Base-by-base conservation (phyloP, 2,329 filamentous ascomycete species). In the Nemania sp. region DNA sequence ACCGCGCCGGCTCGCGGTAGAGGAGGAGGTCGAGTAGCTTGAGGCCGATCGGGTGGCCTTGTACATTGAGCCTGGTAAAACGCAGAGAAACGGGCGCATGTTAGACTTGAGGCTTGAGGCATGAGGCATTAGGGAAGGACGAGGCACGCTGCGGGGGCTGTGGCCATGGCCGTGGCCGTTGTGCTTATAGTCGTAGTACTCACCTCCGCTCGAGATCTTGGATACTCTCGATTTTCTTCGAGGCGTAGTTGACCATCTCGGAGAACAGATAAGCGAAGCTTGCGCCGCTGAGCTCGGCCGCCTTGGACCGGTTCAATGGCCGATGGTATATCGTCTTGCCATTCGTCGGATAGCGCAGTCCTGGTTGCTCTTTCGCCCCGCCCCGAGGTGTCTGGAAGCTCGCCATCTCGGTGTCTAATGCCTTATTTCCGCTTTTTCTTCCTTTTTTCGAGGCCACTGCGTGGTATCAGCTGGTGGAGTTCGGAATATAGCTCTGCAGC, bases 291-390 rank as follows among this genome's bases (percentile, higher is more conserved):
- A 95, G 84, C 78, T 97, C 93, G 54, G 89, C 83, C 65, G 89
- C 90, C 71, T 91, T 90, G 65, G 86, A 88, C 61, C 94, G 89
- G 75, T 97, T 97, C 57, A 97, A 80, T 58, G 96, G 91, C 50
- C 94, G 84, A 78, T 97, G 91, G 78, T 97, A 99, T 77, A 99
- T 97, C 61, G 91, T 96, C 77, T 97, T 97, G 77, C 91, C 91
- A 72, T 86, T 96, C 52, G 90, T 90, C 42, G 94, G 93, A 68
- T 95, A 90, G 63, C 91, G 89, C 58, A 99, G 86, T 22, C 89
- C 86, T 9, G 80, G 71, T 61, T 80, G 73, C 50, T 75, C 78
- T 68, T 79, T 77, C 62, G 74, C 72, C 54, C 74, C 65, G 57
- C 71, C 70, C 60, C 78, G 74, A 60, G 73, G 68, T 52, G 78